Base-by-base conservation (phyloP, 805 yeast genomes). In the Suhomyces tanzawaensis region DNA sequence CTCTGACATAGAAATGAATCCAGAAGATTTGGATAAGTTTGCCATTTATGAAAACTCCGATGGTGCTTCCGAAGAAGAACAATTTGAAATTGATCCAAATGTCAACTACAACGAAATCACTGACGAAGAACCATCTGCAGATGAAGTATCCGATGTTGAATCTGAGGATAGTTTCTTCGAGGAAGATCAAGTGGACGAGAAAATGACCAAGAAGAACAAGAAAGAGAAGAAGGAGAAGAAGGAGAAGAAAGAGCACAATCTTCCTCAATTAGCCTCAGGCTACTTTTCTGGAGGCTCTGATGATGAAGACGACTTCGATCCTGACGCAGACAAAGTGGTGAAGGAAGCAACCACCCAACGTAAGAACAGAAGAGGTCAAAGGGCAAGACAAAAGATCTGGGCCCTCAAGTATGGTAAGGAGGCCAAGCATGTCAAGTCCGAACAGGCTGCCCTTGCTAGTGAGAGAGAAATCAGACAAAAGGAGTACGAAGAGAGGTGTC, bases 361-460 rank as follows among this genome's bases (percentile, higher is more conserved):
- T 46, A 88, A 89, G 52, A 93, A 93, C 60, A 75, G 99, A 65
- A 79, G 97, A 60, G 99, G 99, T 18, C 99, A 93, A 67, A 74
- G 98, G 43, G 99, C 97, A 1, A 81, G 99, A 66, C 93, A 91
- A 60, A 84, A 85, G 70, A 88, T 93, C 36, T 93, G 98, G 98
- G 99, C 89, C 57, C 69, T 76, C 64, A 91, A 93, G 60, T 93
- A 72, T 57, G 98, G 98, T 19, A 60, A 60, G 14, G 66, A 71
- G 18, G 99, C 99, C n/a, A 81, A 79, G 40, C 99, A 93, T 59
- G 75, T 90, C 17, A 71, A 77, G 53, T 75, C 80, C 48, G 85
- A 85, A 50, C 62, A 70, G n/a, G 78, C 72, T 33, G 71, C 80
- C 29, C 59, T 66, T 19, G 64, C 61, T 31, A 73, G 73, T 30